Evolutionary conservation across 2,329 filamentous ascomycete genomes (phyloP), one percentile per base, ranked within the genome.

Genomic region (Pseudocercospora crystallina): DNA sequence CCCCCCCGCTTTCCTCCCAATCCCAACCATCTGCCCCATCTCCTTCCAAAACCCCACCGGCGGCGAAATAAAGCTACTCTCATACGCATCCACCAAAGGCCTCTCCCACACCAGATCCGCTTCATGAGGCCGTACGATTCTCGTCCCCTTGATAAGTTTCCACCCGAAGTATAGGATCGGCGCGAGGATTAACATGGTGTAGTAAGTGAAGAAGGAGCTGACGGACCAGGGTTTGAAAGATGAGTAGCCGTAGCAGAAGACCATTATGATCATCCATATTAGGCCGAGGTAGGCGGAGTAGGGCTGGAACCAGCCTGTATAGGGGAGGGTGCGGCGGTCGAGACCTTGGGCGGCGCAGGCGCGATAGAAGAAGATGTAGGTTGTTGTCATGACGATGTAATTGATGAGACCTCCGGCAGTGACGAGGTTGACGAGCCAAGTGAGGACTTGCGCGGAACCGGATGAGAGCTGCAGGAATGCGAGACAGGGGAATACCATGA

Each of bases 131-230:
- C 68, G 68, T 10, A 84, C 72, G 44, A 80, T 71, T 54, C 73
- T 76, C 2, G 84, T 87, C 43, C 71, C 72, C 71, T 85, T 81
- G 65, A 83, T 14, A 0, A 87, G 2, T 70, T 88, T 89, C 83
- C 83, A 89, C 61, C 73, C 72, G 33, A 77, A 43, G 65, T 77
- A 86, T 3, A 81, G 65, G 30, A 80, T 60, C 2, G 77, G 75
- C 0, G 76, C 75, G 13, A 83, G 67, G 11, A 82, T 66, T 49
- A 79, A 71, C 78, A 83, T 81, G 29, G 76, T 77, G 66, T 80
- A 82, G 69, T 78, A 78, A 8, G 73, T 62, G 64, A 71, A 73
- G 58, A 73, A 73, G 31, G 62, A 69, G 2, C 74, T 44, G 2
- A 66, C 69, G 10, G 68, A 65, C 75, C 69, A 77, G 0, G 73